These are phyloP conservation scores for Populus alba DNA, from an alignment of 345 rosid species.

Conservation along the genomic window DNA sequence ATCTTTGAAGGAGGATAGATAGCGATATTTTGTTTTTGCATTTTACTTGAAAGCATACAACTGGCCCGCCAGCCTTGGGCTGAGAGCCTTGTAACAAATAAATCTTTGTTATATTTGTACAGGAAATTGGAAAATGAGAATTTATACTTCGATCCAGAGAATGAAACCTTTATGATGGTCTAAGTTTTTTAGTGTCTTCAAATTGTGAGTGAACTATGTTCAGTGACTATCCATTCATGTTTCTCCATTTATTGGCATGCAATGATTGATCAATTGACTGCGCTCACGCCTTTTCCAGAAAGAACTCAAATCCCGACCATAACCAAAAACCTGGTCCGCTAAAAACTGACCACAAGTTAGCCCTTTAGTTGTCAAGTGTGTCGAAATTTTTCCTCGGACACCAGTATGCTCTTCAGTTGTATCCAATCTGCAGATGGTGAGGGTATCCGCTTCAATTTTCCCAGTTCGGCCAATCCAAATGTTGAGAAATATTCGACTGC, in stretches of 20 bases:
- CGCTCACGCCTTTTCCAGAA: background rate
- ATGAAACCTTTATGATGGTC: background rate
- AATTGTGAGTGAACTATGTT: background rate
- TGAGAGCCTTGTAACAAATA: constrained; percentile 4
- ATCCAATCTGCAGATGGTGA: background rate
- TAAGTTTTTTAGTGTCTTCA: background rate
- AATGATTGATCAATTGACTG: background rate
- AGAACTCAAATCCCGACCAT: background rate
- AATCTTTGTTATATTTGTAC: constrained; percentile 23
- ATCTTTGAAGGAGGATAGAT: background rate
- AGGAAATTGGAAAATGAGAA: constrained; percentile 9
- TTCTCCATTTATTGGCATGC: background rate
- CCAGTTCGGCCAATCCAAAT: background rate
- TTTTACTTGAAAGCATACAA: background rate
- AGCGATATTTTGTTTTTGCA: background rate
- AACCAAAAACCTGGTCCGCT: background rate
- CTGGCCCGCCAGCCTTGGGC: constrained; percentile 3
- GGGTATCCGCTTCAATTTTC: background rate
- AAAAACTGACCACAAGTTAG: background rate
- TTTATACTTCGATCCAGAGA: background rate
- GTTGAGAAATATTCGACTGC: background rate
- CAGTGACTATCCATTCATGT: background rate
- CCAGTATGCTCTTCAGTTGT: background rate
- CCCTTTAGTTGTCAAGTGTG: background rate
- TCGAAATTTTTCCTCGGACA: background rate